Percentiles rank a stretch among this genome's conserved stretches.
phyloP scores from a whole-genome alignment of 192 early-diverging fungal genomes.

The Coemansia sp. region DNA sequence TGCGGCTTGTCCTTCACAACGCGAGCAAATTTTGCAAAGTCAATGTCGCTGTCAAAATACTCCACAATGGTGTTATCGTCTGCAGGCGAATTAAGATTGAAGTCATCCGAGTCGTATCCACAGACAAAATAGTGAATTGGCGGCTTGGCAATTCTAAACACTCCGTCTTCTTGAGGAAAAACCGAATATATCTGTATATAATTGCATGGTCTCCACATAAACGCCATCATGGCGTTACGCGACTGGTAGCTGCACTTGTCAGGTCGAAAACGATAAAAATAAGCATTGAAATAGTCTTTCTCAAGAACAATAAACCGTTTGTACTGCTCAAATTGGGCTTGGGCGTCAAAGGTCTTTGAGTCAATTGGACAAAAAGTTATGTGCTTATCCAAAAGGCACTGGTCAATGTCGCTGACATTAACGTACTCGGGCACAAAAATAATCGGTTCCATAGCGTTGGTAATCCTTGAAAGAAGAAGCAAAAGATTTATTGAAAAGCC shows the following conservation, averaged over 20 bases:
- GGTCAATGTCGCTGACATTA: background rate
- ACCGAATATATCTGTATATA: background rate
- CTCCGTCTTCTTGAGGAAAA: background rate
- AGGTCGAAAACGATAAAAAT: background rate
- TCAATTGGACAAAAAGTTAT: background rate
- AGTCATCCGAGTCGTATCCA: background rate
- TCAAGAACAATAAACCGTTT: conserved; percentile 2
- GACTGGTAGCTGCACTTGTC: conserved; percentile 5
- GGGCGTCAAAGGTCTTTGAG: conserved; percentile 1
- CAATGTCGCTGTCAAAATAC: conserved; percentile 2
- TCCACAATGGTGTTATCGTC: conserved; percentile 3
- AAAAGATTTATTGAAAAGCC: background rate
- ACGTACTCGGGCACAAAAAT: conserved; percentile 12
- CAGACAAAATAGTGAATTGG: conserved; percentile 9
- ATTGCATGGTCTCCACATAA: background rate
- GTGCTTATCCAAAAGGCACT: background rate
- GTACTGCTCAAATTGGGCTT: background rate
- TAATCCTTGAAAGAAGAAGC: background rate
- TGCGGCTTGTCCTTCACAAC: conserved; percentile 3
- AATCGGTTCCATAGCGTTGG: too few species aligned
- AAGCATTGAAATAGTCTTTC: conserved; percentile 3
- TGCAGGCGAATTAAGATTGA: background rate
- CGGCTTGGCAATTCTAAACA: background rate
- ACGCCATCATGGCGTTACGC: background rate
- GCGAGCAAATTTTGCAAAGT: conserved; percentile 5